phyloP scores from a whole-genome alignment of 2,329 filamentous ascomycete species.

The Orbilia blumenaviensis region DNA sequence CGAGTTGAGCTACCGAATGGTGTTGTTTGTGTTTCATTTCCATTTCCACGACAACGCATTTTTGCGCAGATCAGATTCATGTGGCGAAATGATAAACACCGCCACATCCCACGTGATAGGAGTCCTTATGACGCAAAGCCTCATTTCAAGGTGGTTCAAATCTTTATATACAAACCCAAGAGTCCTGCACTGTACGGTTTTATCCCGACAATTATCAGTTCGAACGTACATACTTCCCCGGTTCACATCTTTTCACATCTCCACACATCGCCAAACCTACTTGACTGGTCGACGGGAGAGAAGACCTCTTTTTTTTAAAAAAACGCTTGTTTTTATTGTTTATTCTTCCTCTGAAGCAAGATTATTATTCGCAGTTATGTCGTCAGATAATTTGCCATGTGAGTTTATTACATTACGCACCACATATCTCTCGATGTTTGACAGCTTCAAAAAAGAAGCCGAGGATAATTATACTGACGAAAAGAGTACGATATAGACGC shows the following conservation, averaged over 20 bases:
- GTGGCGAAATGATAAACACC: conserved; percentile 33
- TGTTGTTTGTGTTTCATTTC: conserved; percentile 51
- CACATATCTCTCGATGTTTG: conserved; percentile 51
- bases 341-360: background rate
- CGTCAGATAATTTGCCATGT: conserved; percentile 64
- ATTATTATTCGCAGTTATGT: conserved; percentile 11
- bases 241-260: background rate
- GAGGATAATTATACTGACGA: conserved; percentile 29
- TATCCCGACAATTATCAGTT: background rate
- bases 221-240: too few species aligned
- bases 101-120: conserved; percentile 41
- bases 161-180: conserved; percentile 11
- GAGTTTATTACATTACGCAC: conserved; percentile 52
- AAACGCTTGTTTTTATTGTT: background rate
- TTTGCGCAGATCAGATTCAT: background rate
- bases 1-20: background rate
- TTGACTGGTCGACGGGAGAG: background rate
- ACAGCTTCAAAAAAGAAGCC: background rate
- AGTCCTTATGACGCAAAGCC: conserved; percentile 51
- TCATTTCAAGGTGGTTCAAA: conserved; percentile 41
- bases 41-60: conserved; percentile 52
- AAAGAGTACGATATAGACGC: conserved; percentile 74
- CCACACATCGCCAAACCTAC: background rate
- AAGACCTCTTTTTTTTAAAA: too few species aligned
- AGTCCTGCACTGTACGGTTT: background rate